Base-by-base conservation (phyloP, 2,329 filamentous ascomycete genomes). In the Talaromyces marneffei region DNA sequence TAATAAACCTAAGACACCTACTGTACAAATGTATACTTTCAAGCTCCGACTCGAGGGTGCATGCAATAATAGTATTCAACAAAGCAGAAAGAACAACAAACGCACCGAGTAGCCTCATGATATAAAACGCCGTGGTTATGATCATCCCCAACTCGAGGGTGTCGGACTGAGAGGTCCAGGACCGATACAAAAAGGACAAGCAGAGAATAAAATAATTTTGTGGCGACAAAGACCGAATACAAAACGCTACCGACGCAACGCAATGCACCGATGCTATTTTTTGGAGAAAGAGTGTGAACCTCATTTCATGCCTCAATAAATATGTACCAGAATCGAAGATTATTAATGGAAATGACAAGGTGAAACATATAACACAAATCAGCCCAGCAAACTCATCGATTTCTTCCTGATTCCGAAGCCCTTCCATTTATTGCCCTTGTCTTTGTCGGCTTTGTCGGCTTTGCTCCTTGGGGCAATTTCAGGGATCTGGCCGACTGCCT, bases 361-460 rank as follows among this genome's bases (percentile, higher is more conserved):
- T 23, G 18, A 39, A 44, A 33, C 14, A 25, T 10, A 54, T 33
- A 23, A 25, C 16, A 20, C 14, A 23, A 37, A 54, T 58, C 20
- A 62, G 42, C 60, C 40, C 9, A 62, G 66, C 62, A 77, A 71
- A 66, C 71, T 76, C 60, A 78, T 78, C 6, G 74, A 76, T 65
- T 77, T 79, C 66, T 77, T 79, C 54, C 75, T 68, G 59, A 79
- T 66, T 58, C 75, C 77, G 67, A 79, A 79, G 40, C 74, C 74
- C 63, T 73, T 75, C 69, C 72, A 77, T 65, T 68, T 67, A 57
- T 66, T 65, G n/a, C 35, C 20, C 65, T 65, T 27, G 63, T 65
- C 50, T 59, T 65, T 39, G 64, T 57, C 39, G 65, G 27, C 20
- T 40, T 57, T 59, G n/a, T 58, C 54, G 23, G 33, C 40, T 31